A percentile compares a stretch with the other conserved stretches of the same genome.
Evolutionary conservation across 139 green algal genomes (phyloP).

Genomic region (Picochlorum sp.): DNA sequence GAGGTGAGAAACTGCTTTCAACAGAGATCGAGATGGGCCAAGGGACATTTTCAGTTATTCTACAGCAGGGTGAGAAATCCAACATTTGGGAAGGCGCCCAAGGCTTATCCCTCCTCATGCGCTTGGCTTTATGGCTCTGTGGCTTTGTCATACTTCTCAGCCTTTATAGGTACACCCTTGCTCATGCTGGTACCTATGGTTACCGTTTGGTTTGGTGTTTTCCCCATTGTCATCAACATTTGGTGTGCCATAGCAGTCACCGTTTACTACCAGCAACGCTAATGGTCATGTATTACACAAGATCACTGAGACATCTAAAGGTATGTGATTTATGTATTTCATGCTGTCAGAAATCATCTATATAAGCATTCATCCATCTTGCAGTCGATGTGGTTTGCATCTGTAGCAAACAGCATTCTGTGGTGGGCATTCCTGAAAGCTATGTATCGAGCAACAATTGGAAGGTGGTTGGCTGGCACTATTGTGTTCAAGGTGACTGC

Average conservation of each 20-base stretch:
- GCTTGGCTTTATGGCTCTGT: conserved; percentile 33
- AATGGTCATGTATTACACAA: conserved; percentile 29
- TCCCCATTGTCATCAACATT: conserved; percentile 51
- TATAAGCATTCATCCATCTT: conserved; percentile 7
- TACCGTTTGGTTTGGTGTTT: conserved; percentile 45
- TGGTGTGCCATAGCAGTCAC: conserved; percentile 47
- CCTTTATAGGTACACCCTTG: conserved; percentile 35
- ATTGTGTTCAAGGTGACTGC: conserved; percentile 58
- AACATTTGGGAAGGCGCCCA: conserved; percentile 11
- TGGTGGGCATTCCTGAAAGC: conserved; percentile 55
- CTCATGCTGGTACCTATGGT: conserved; percentile 49
- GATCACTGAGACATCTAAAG: conserved; percentile 19
- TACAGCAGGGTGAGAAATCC: conserved; percentile 34
- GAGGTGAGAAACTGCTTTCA: conserved; percentile 77
- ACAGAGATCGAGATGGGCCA: conserved; percentile 75
- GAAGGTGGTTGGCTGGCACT: conserved; percentile 16
- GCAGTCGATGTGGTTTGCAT: conserved; percentile 45
- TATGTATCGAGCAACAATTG: conserved; percentile 36
- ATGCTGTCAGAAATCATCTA: neutral
- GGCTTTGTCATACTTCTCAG: conserved; percentile 41
- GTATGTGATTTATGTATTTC: conserved; percentile 1
- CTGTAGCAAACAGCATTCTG: conserved; percentile 39
- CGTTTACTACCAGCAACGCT: conserved; percentile 44
- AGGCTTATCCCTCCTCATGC: conserved; percentile 32
- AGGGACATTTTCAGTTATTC: conserved; percentile 67